These are phyloP conservation scores for Castanospermum australe DNA, from an alignment of 306 rosid species.

Conservation along the genomic window DNA sequence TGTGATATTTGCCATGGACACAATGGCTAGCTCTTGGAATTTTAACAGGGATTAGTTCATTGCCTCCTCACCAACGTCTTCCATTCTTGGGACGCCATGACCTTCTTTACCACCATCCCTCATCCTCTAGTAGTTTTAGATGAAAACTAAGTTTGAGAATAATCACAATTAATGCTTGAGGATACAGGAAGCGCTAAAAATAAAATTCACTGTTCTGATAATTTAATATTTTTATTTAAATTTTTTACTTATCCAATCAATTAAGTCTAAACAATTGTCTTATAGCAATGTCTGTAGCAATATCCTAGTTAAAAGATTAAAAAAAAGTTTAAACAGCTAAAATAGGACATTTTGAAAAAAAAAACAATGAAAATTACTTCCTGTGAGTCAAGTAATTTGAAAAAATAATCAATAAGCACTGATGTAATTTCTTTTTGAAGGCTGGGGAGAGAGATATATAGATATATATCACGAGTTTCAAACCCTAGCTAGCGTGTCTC, in stretches of 20 bases:
- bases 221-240: too few relatives aligned
- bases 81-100: neutral
- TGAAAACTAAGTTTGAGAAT: neutral
- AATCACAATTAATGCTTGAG: neutral
- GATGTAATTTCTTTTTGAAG: too few relatives aligned
- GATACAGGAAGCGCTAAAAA: neutral
- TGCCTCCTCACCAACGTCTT: neutral
- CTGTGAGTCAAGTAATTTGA: neutral
- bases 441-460: too few relatives aligned
- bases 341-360: too few relatives aligned
- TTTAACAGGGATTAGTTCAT: neutral
- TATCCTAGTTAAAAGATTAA: too few relatives aligned
- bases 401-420: too few relatives aligned
- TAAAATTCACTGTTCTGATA: too few relatives aligned
- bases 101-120: neutral
- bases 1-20: neutral
- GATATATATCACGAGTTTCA: too few relatives aligned
- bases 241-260: neutral
- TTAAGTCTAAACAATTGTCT: neutral
- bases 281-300: too few relatives aligned
- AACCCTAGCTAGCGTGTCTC: neutral
- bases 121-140: neutral
- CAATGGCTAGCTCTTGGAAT: neutral
- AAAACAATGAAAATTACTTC: too few relatives aligned
- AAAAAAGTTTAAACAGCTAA: neutral